A percentile compares a stretch with the other conserved stretches of the same genome.
Evolutionary conservation across 129 eudicot species (phyloP).

Genomic region (Apium graveolens): DNA sequence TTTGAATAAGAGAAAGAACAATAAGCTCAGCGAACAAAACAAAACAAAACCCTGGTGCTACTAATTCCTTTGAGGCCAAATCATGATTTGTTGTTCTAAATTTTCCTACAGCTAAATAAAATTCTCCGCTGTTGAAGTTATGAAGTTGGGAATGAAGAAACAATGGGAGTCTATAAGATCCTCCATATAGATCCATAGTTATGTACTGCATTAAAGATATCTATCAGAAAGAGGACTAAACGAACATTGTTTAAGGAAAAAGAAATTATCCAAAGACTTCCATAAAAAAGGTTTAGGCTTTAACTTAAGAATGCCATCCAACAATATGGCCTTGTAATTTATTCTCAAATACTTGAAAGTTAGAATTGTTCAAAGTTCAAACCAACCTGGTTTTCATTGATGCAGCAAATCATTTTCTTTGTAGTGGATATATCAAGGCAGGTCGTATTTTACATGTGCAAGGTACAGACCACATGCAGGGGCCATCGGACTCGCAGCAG

Average conservation of each 20-base stretch:
- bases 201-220: not conserved
- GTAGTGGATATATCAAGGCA: slow-evolving; percentile 29
- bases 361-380: not conserved
- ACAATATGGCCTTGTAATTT: not conserved
- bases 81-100: not conserved
- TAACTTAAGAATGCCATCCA: not conserved
- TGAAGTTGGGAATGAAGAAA: not conserved
- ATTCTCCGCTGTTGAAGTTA: not conserved
- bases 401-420: too few species aligned
- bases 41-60: not conserved
- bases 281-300: not conserved
- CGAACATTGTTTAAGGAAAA: not conserved
- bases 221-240: not conserved
- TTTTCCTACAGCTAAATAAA: not conserved
- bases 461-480: slow-evolving; percentile 92
- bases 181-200: not conserved
- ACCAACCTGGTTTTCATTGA: not conserved
- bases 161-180: not conserved
- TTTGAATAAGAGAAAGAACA: too few species aligned
- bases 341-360: not conserved
- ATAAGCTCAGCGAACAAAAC: too few species aligned
- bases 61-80: not conserved
- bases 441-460: slow-evolving; percentile 77
- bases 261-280: not conserved
- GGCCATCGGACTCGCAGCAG: slow-evolving; percentile 88